Percentiles rank a stretch among this genome's conserved stretches.
Conservation (phyloP, 106 monocot genomes). For the Dioscorea zingiberensis region DNA sequence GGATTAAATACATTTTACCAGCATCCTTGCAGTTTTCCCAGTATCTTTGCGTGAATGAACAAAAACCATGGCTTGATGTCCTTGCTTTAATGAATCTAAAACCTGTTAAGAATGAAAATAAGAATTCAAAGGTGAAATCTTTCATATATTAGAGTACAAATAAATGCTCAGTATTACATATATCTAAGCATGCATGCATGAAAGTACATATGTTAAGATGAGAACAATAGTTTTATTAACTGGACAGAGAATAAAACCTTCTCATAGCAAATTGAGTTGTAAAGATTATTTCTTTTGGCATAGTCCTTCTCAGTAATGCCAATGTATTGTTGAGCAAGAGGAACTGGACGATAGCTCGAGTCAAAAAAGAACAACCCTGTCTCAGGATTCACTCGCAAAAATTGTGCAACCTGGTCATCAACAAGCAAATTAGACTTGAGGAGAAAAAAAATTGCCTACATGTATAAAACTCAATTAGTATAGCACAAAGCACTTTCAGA, state of each 20-base stretch:
- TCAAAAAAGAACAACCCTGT: constrained; percentile 91
- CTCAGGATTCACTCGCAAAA: constrained; percentile 78
- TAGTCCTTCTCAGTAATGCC: constrained; percentile 85
- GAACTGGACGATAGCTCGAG: constrained; percentile 90
- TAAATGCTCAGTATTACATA: too few species aligned
- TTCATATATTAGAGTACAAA: too few species aligned
- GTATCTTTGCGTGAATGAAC: constrained; percentile 97
- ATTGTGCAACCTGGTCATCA: constrained; percentile 83
- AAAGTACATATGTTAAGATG: too few species aligned
- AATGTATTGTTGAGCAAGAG: constrained; percentile 87
- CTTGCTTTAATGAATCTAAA: constrained; percentile 77
- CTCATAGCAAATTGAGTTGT: constrained; percentile 65
- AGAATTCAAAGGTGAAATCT: too few species aligned
- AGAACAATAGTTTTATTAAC: not conserved
- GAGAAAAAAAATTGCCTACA: not conserved
- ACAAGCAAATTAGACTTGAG: constrained; percentile 9
- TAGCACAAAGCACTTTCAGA: too few species aligned
- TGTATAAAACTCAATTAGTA: too few species aligned
- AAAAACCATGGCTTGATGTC: constrained; percentile 94
- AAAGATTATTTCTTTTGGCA: constrained; percentile 35
- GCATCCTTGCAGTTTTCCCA: constrained; percentile 69
- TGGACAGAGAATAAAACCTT: constrained; percentile 42
- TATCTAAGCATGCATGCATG: too few species aligned
- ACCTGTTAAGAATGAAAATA: constrained; percentile 29
- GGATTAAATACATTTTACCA: constrained; percentile 35